phyloP scores from a whole-genome alignment of 768 basidiomycete genomes.

The Russula sp. region DNA sequence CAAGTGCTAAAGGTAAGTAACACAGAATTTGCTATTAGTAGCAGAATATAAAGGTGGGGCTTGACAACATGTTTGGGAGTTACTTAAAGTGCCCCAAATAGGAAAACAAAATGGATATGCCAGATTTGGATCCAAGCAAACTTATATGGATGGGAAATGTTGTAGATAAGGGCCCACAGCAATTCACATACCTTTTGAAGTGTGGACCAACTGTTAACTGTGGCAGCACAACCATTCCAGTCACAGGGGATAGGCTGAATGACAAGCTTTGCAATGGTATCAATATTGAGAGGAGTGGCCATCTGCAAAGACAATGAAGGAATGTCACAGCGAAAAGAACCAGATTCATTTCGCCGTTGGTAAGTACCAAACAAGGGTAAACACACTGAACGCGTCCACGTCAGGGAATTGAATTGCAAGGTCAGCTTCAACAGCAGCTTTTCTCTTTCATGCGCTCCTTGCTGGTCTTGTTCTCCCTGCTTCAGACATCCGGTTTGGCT shows the following conservation, averaged over 20 bases:
- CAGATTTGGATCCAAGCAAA: too few species aligned
- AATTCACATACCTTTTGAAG: conserved; percentile 11
- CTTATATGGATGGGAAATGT: too few species aligned
- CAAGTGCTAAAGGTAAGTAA: neutral
- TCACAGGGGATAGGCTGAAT: conserved; percentile 12
- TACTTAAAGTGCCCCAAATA: neutral
- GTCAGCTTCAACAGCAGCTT: neutral
- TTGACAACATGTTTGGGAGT: neutral
- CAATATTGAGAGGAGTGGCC: neutral
- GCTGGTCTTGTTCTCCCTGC: conserved; percentile 2
- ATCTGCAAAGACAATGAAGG: neutral
- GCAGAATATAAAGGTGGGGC: neutral
- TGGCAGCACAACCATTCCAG: conserved; percentile 11
- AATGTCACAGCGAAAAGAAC: neutral
- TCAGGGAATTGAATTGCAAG: too few species aligned
- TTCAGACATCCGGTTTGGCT: neutral
- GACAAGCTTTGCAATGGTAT: conserved; percentile 24
- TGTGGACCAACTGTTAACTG: conserved; percentile 8
- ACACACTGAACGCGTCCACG: neutral
- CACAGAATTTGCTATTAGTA: neutral
- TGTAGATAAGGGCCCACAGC: too few species aligned
- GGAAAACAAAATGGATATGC: neutral
- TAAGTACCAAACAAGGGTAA: conserved; percentile 4
- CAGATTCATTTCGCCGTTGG: too few species aligned
- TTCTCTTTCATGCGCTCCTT: conserved; percentile 9